Conservation (phyloP, 2,329 filamentous ascomycete species). For the Claviceps maximensis region DNA sequence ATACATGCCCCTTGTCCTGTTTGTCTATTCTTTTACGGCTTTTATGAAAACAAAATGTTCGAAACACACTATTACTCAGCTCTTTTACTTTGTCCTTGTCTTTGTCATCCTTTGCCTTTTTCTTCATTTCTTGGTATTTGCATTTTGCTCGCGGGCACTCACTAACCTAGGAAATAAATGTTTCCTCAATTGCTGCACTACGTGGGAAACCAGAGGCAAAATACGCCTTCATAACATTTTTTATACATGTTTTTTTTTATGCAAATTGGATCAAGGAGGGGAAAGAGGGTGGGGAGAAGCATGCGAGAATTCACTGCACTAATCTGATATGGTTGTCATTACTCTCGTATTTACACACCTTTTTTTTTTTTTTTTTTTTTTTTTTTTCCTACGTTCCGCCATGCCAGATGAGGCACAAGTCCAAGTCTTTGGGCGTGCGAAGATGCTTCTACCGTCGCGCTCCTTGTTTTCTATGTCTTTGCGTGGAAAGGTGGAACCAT, state of each 20-base stretch:
- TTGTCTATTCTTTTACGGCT: slow-evolving; percentile 1
- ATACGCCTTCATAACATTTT: neutral
- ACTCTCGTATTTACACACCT: neutral
- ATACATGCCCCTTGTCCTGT: neutral
- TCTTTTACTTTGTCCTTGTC: neutral
- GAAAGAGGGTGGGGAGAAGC: neutral
- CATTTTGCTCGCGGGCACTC: neutral
- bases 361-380: neutral
- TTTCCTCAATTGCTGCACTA: neutral
- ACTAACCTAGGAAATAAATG: neutral
- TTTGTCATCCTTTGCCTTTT: neutral
- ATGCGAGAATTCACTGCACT: slow-evolving; percentile 2
- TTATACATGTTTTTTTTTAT: slow-evolving; percentile 4
- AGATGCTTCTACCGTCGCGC: neutral
- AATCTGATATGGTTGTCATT: slow-evolving; percentile 1
- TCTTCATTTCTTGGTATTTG: neutral
- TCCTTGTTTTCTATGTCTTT: neutral
- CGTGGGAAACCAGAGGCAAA: neutral
- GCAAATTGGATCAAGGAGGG: slow-evolving; percentile 6
- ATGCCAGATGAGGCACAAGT: neutral
- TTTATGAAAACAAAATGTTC: slow-evolving; percentile 5
- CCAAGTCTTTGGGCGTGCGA: neutral
- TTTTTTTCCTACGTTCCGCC: too few species aligned
- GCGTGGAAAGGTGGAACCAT: neutral
- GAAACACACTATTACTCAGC: neutral